Percentiles rank a stretch among this genome's conserved stretches.
phyloP scores from a whole-genome alignment of 441 rosid species.

The Mallotus repandus region DNA sequence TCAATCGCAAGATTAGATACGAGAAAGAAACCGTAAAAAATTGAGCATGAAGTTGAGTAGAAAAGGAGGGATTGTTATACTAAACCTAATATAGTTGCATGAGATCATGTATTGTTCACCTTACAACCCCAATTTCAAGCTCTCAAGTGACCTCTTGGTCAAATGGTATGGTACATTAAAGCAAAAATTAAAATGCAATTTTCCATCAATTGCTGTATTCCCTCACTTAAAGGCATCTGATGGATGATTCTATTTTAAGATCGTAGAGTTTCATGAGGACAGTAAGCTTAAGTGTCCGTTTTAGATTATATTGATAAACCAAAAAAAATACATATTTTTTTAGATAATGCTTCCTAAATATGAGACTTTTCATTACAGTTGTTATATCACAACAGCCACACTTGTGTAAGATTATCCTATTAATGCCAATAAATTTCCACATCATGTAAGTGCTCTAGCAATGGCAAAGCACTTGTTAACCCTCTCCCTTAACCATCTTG shows the following conservation, averaged over 20 bases:
- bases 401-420: background rate
- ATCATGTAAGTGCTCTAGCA: background rate
- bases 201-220: background rate
- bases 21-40: conserved; percentile 3
- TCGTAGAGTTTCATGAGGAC: no score
- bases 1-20: background rate
- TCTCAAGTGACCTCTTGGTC: conserved; percentile 1
- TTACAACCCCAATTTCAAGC: conserved; percentile 9
- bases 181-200: background rate
- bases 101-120: conserved; percentile 17
- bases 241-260: background rate
- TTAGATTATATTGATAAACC: no score
- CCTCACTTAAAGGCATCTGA: background rate
- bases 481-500: background rate
- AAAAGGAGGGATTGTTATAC: conserved; percentile 21
- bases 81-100: conserved; percentile 18
- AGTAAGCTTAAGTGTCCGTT: no score
- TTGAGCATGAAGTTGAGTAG: conserved; percentile 13
- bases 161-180: background rate
- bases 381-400: background rate
- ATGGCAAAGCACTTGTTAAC: background rate
- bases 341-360: background rate
- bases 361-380: background rate
- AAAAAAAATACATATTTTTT: no score
- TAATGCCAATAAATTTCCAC: background rate